These are phyloP conservation scores for Hymenotorrendiella dingleyae DNA, from an alignment of 2,329 filamentous ascomycete genomes.

Conservation along the genomic window DNA sequence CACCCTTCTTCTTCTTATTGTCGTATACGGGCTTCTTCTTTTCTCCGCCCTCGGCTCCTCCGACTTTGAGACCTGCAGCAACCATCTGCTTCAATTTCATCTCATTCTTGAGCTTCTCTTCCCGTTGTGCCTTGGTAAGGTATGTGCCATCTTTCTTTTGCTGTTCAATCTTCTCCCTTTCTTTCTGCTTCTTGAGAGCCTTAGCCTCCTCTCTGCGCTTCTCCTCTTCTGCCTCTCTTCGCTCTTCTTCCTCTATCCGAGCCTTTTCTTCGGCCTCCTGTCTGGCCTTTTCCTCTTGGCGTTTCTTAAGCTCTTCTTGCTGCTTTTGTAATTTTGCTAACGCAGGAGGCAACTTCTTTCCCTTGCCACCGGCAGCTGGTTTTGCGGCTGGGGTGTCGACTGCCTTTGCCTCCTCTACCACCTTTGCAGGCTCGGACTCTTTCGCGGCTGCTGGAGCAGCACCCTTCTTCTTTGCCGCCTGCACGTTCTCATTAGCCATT, in stretches of 20 bases:
- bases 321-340: conserved; percentile 72
- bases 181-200: conserved; percentile 74
- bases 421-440: conserved; percentile 50
- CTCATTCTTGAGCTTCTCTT: conserved; percentile 74
- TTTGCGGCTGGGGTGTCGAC: conserved; percentile 37
- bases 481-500: conserved; percentile 12
- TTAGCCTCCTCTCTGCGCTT: conserved; percentile 68
- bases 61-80: conserved; percentile 68
- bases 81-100: conserved; percentile 81
- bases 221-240: conserved; percentile 58
- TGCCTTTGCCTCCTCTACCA: conserved; percentile 44
- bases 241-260: conserved; percentile 60
- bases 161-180: conserved; percentile 81
- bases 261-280: conserved; percentile 58
- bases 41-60: conserved; percentile 47
- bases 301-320: conserved; percentile 67
- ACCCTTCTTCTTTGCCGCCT: conserved; percentile 82
- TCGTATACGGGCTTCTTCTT: conserved; percentile 71
- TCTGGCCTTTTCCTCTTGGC: conserved; percentile 57
- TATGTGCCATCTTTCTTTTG: conserved; percentile 85
- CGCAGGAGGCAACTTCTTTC: conserved; percentile 80
- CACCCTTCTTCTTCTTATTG: conserved; percentile 69
- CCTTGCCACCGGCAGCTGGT: conserved; percentile 57
- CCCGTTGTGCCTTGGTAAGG: conserved; percentile 78
- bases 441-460: conserved; percentile 46